Evolutionary conservation across 768 basidiomycete genomes (phyloP).

Genomic region (Termitomyces sp.): DNA sequence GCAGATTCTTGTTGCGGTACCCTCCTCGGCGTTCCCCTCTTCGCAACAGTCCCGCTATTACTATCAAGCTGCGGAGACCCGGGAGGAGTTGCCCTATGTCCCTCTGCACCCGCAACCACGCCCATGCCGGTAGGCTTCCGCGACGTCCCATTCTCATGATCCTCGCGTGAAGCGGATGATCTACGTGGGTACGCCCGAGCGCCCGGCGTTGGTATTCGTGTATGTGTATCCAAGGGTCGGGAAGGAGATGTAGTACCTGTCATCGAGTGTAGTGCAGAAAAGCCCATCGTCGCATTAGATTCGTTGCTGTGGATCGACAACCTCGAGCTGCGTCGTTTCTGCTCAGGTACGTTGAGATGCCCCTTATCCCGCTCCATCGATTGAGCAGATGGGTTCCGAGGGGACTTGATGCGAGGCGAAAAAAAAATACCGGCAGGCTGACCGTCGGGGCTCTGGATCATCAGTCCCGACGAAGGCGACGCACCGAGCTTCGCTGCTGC

Average conservation of each 20-base stretch:
- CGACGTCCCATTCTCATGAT: neutral
- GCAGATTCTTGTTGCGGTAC: conserved; percentile 6
- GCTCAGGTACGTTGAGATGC: conserved; percentile 14
- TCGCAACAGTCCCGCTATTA: neutral
- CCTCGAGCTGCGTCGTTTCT: conserved; percentile 15
- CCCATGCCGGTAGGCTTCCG: neutral
- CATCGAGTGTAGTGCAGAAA: conserved; percentile 29
- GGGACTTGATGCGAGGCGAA: conserved; percentile 58
- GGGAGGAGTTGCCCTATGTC: conserved; percentile 8
- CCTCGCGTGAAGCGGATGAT: conserved; percentile 1
- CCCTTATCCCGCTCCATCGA: conserved; percentile 44
- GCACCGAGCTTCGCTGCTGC: conserved; percentile 66
- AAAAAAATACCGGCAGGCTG: conserved; percentile 96
- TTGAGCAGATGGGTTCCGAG: conserved; percentile 27
- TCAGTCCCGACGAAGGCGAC: conserved; percentile 77
- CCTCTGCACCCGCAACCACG: neutral
- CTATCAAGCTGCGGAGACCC: conserved; percentile 11
- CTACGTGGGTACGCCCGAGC: conserved; percentile 4
- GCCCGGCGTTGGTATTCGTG: neutral
- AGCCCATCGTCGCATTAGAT: conserved; percentile 16
- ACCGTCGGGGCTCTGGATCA: conserved; percentile 91
- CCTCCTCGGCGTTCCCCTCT: conserved; percentile 4
- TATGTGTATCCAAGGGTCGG: neutral
- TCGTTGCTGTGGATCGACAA: conserved; percentile 18
- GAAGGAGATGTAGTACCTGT: conserved; percentile 11